Conservation (phyloP, 106 monocot species). For the Allium fistulosum region DNA sequence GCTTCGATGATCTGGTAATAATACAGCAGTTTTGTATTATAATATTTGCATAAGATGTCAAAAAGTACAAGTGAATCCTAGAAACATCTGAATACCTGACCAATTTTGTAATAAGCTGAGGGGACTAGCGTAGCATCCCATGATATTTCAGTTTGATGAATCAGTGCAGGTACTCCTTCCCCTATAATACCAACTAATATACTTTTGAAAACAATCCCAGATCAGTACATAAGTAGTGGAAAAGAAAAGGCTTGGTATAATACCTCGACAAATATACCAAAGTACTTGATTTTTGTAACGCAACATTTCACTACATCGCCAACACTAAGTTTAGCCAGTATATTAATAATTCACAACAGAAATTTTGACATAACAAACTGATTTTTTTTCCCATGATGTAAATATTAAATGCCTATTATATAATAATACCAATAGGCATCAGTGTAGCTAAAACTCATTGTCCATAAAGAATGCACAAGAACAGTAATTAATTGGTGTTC, state of each 20-base stretch:
- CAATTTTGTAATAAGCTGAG: constrained; percentile 63
- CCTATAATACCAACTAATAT: constrained; percentile 22
- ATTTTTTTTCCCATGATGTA: too few relatives aligned
- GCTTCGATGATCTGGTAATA: constrained; percentile 61
- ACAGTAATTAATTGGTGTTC: too few relatives aligned
- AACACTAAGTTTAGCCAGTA: constrained; percentile 71
- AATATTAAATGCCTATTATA: too few relatives aligned
- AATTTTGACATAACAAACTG: too few relatives aligned
- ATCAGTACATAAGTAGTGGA: not conserved
- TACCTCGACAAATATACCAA: constrained; percentile 98
- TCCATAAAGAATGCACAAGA: too few relatives aligned
- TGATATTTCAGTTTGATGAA: constrained; percentile 85
- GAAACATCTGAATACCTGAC: constrained; percentile 42
- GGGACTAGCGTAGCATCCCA: constrained; percentile 83
- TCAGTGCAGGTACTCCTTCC: constrained; percentile 85
- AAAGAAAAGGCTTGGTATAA: not conserved
- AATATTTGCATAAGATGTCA: too few relatives aligned
- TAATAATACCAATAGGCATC: too few relatives aligned
- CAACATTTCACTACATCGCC: constrained; percentile 85
- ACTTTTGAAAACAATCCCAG: too few relatives aligned
- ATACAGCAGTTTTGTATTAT: too few relatives aligned
- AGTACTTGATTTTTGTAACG: constrained; percentile 70
- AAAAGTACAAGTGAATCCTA: not conserved
- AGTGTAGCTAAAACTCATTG: too few relatives aligned
- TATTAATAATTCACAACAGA: not conserved